phyloP scores from a whole-genome alignment of 2,329 filamentous ascomycete species.

The Davidsoniella eucalypti region DNA sequence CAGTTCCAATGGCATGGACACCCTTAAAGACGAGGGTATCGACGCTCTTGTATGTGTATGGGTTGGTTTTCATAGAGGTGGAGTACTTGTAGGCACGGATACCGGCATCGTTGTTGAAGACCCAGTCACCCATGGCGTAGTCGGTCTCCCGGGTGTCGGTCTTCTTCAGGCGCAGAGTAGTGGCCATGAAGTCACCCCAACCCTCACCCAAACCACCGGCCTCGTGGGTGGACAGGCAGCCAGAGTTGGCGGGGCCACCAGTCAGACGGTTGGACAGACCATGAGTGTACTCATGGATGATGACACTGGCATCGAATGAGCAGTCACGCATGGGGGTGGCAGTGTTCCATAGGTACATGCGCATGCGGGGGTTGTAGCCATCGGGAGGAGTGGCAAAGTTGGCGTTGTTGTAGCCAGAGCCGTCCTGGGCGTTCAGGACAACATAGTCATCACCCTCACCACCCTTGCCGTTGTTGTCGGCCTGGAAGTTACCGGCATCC shows the following conservation, averaged over 20 bases:
- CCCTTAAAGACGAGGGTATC: constrained; percentile 20
- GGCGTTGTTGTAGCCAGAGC: constrained; percentile 37
- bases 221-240: constrained; percentile 31
- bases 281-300: constrained; percentile 44
- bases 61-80: constrained; percentile 32
- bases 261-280: constrained; percentile 41
- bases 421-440: constrained; percentile 41
- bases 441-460: constrained; percentile 35
- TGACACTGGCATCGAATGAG: constrained; percentile 41
- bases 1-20: constrained; percentile 34
- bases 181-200: constrained; percentile 40
- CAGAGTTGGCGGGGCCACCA: constrained; percentile 36
- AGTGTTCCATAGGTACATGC: constrained; percentile 40
- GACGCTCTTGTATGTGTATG: constrained; percentile 29
- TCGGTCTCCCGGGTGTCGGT: constrained; percentile 28
- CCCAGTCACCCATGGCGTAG: constrained; percentile 35
- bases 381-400: constrained; percentile 39
- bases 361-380: constrained; percentile 35
- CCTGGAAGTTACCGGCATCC: constrained; percentile 41
- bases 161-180: constrained; percentile 30
- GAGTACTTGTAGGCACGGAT: constrained; percentile 36
- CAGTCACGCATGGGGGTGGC: constrained; percentile 34
- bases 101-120: constrained; percentile 25
- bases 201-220: constrained; percentile 41
- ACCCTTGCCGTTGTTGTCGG: constrained; percentile 37